Percentiles rank a stretch among this genome's conserved stretches.
Evolutionary conservation across 768 basidiomycete species (phyloP).

Genomic region (Pisolithus marmoratus): DNA sequence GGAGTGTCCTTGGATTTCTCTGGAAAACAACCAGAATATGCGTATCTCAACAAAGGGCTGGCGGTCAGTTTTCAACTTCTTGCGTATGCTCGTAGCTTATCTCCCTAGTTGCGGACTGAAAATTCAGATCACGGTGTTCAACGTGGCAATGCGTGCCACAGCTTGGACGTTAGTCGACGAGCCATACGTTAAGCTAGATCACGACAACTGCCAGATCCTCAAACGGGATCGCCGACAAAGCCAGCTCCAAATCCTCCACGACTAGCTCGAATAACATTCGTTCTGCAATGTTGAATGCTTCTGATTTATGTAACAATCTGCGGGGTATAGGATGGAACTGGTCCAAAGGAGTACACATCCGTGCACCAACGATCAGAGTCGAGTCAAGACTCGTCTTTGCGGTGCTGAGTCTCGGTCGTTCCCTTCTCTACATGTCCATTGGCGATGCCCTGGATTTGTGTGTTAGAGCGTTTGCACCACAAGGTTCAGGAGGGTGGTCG

Average conservation of each 20-base stretch:
- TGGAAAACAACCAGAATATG: background rate
- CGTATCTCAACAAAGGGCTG: conserved; percentile 3
- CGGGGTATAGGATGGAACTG: conserved; percentile 25
- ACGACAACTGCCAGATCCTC: background rate
- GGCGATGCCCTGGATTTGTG: conserved; percentile 3
- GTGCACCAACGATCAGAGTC: conserved; percentile 8
- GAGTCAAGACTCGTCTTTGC: conserved; percentile 17
- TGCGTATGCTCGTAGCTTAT: background rate
- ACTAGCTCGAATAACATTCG: background rate
- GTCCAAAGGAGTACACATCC: conserved; percentile 9
- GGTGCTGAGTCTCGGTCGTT: conserved; percentile 11
- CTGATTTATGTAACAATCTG: conserved; percentile 19
- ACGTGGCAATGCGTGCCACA: conserved; percentile 18
- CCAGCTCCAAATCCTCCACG: background rate
- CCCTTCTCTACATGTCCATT: background rate
- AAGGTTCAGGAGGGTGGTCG: conserved; percentile 28
- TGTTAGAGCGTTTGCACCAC: conserved; percentile 29
- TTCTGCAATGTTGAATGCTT: conserved; percentile 23
- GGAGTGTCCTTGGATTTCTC: conserved; percentile 11
- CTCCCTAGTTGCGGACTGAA: background rate
- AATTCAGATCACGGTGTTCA: conserved; percentile 19
- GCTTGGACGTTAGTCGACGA: conserved; percentile 14
- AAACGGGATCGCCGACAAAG: background rate
- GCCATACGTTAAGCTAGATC: conserved; percentile 7
- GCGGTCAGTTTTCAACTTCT: background rate